A percentile compares a stretch with the other conserved stretches of the same genome.
phyloP scores from a whole-genome alignment of 1,139 yeast genomes.

The Saccharomyces pastorianus region DNA sequence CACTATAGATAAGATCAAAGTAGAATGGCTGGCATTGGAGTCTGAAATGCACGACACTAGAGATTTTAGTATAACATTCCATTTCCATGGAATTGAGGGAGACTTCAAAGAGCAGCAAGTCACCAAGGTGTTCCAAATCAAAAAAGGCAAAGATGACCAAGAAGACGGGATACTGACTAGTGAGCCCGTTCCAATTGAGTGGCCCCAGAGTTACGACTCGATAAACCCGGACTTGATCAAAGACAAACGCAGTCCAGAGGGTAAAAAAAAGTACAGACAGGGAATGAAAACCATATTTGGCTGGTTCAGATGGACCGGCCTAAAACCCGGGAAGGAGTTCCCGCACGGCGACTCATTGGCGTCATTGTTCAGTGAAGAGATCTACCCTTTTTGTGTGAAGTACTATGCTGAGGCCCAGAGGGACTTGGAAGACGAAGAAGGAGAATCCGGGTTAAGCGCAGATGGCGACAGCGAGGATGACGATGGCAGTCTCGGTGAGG shows the following conservation, averaged over 20 bases:
- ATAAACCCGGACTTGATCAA: constrained; percentile 47
- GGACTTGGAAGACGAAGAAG: constrained; percentile 47
- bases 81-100: constrained; percentile 37
- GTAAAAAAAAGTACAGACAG: constrained; percentile 51
- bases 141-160: constrained; percentile 12
- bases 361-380: constrained; percentile 52
- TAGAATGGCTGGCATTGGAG: constrained; percentile 34
- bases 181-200: constrained; percentile 41
- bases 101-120: constrained; percentile 45
- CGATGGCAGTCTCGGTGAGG: constrained; percentile 3
- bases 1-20: constrained; percentile 47
- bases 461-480: constrained; percentile 9
- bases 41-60: constrained; percentile 6
- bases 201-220: constrained; percentile 52
- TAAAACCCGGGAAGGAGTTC: constrained; percentile 63
- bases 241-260: constrained; percentile 39
- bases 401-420: constrained; percentile 60
- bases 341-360: constrained; percentile 67
- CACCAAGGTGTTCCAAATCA: constrained; percentile 44
- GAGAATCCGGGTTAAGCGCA: constrained; percentile 33
- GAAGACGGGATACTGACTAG: constrained; percentile 39
- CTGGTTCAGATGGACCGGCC: constrained; percentile 71
- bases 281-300: constrained; percentile 73
- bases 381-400: constrained; percentile 64
- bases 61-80: constrained; percentile 46